Conservation (phyloP, 202 grass and related monocot genomes). For the Thinopyrum obtusiflorum region DNA sequence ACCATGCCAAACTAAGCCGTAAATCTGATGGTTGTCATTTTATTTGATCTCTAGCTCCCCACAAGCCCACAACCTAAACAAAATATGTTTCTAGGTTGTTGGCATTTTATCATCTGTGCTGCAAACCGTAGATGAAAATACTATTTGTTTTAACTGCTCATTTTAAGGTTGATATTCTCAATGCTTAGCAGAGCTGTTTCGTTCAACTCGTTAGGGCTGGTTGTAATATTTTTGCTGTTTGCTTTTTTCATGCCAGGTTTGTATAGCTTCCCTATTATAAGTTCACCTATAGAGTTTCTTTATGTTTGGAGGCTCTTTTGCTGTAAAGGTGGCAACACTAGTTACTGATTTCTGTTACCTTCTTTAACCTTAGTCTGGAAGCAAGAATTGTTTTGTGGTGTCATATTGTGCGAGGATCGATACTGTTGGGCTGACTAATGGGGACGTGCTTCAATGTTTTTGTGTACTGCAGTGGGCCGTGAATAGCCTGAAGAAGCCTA, state of each 20-base stretch:
- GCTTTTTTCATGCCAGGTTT: slow-evolving; percentile 2
- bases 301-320: not conserved
- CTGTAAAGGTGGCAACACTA: slow-evolving; percentile 3
- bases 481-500: slow-evolving; percentile 82
- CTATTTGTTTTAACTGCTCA: slow-evolving; percentile 13
- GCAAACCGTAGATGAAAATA: slow-evolving; percentile 13
- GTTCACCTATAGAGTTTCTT: not conserved
- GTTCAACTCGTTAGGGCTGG: slow-evolving; percentile 9
- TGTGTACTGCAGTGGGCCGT: slow-evolving; percentile 66
- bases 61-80: slow-evolving; percentile 20
- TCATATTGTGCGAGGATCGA: slow-evolving; percentile 7
- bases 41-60: not conserved
- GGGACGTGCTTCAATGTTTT: slow-evolving; percentile 24
- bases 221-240: not conserved
- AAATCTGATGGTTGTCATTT: not conserved
- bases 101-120: not conserved
- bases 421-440: slow-evolving; percentile 24
- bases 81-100: not conserved
- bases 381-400: slow-evolving; percentile 6
- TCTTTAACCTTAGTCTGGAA: slow-evolving; percentile 4
- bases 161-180: not conserved
- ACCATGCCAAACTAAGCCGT: slow-evolving; percentile 6
- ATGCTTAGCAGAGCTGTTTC: slow-evolving; percentile 8
- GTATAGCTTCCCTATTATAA: slow-evolving; percentile 23
- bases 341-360: slow-evolving; percentile 10